These are phyloP conservation scores for Candida glaebosa DNA, from an alignment of 805 yeast genomes.

Conservation along the genomic window DNA sequence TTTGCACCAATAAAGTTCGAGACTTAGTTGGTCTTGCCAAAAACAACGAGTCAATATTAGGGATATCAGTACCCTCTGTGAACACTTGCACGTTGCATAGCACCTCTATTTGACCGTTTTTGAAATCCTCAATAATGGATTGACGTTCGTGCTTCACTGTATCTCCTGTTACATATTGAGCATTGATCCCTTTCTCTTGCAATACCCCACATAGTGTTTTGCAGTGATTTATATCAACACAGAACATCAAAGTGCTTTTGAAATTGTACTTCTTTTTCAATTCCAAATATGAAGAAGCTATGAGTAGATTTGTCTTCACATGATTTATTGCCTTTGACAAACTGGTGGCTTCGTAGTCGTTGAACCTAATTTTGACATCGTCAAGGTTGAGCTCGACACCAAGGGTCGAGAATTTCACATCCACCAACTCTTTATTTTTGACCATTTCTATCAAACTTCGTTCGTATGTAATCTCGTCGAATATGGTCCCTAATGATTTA, in stretches of 20 bases:
- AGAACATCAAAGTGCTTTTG: slow-evolving; percentile 71
- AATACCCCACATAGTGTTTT: slow-evolving; percentile 49
- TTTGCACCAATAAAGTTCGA: slow-evolving; percentile 66
- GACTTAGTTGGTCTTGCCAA: slow-evolving; percentile 82
- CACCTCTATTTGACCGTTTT: slow-evolving; percentile 60
- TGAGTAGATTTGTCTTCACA: slow-evolving; percentile 49
- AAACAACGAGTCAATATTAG: slow-evolving; percentile 77
- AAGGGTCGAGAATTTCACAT: slow-evolving; percentile 62
- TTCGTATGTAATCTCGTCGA: slow-evolving; percentile 75
- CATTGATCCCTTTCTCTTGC: slow-evolving; percentile 56
- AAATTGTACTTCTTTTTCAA: slow-evolving; percentile 32
- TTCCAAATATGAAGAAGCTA: slow-evolving; percentile 49
- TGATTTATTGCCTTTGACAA: slow-evolving; percentile 57
- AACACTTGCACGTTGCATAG: slow-evolving; percentile 85
- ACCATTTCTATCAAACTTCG: slow-evolving; percentile 65
- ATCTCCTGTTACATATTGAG: slow-evolving; percentile 67
- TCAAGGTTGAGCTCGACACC: slow-evolving; percentile 44
- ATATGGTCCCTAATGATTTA: slow-evolving; percentile 49
- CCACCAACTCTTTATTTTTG: slow-evolving; percentile 62
- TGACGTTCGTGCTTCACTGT: slow-evolving; percentile 55
- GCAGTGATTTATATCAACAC: slow-evolving; percentile 72
- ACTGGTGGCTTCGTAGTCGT: slow-evolving; percentile 53
- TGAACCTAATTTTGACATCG: slow-evolving; percentile 24
- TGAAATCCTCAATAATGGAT: slow-evolving; percentile 54
- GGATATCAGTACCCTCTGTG: slow-evolving; percentile 94